Evolutionary conservation across 192 early-diverging fungal genomes (phyloP).

Genomic region (Gamsiella multidivaricata): DNA sequence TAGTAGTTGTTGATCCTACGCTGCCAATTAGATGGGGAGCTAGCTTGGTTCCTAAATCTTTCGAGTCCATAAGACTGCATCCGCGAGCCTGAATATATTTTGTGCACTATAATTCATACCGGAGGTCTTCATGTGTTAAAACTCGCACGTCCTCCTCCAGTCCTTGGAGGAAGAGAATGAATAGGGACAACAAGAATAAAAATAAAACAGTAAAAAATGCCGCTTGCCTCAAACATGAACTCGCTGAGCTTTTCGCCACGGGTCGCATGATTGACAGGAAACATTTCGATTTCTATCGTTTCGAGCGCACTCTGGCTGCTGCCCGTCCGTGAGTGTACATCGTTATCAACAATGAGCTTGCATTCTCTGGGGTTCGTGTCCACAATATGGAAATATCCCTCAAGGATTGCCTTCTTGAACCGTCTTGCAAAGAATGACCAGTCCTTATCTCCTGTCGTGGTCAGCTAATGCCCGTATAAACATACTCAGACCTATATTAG

Average conservation of each 20-base stretch:
- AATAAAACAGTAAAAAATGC: not conserved
- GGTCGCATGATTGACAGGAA: conserved; percentile 32
- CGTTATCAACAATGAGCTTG: conserved; percentile 46
- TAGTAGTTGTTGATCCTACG: not conserved
- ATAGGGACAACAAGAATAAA: not conserved
- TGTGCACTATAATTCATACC: conserved; percentile 28
- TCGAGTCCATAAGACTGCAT: conserved; percentile 18
- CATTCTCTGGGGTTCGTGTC: conserved; percentile 35
- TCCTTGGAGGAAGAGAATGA: too few relatives aligned
- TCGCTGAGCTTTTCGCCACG: conserved; percentile 38
- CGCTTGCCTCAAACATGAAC: conserved; percentile 48
- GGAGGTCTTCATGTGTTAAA: too few relatives aligned
- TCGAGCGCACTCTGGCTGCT: conserved; percentile 3
- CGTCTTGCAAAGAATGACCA: conserved; percentile 44
- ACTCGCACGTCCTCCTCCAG: not conserved
- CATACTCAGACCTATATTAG: too few relatives aligned
- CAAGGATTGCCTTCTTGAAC: conserved; percentile 31
- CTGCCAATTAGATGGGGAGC: too few relatives aligned
- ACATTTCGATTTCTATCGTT: conserved; percentile 35
- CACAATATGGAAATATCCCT: conserved; percentile 38
- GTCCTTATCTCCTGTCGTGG: conserved; percentile 23
- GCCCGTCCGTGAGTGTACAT: conserved; percentile 24
- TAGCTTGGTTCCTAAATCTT: not conserved
- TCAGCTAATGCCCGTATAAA: conserved; percentile 4
- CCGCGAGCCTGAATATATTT: conserved; percentile 35